A percentile compares a stretch with the other conserved stretches of the same genome.
Conservation (phyloP, 177 flowering plant species). For the Vitis hybrid region DNA sequence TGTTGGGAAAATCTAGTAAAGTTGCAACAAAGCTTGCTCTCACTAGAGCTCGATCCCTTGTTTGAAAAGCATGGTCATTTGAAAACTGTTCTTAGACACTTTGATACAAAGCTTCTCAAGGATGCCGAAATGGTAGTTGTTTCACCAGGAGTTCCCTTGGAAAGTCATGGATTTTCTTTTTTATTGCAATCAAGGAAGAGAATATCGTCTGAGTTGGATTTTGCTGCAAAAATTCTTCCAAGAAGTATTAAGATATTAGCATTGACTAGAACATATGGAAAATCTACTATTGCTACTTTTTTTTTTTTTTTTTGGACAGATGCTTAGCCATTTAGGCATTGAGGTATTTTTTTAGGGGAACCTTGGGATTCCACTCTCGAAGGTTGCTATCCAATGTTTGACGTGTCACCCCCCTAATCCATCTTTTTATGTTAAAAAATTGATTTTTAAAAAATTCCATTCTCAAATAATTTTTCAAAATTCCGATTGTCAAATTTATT, state of each 20-base stretch:
- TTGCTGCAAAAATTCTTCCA: conserved; percentile 45
- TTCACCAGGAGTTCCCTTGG: conserved; percentile 45
- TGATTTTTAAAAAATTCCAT: too few species aligned
- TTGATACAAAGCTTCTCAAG: conserved; percentile 26
- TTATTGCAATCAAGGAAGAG: conserved; percentile 32
- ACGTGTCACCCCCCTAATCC: too few species aligned
- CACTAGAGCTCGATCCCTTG: conserved; percentile 30
- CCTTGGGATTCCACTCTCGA: too few species aligned
- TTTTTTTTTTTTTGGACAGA: conserved; percentile 28
- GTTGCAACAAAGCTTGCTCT: conserved; percentile 45
- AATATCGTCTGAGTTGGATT: conserved; percentile 44
- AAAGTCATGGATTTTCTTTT: conserved; percentile 32
- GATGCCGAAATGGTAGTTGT: conserved; percentile 39
- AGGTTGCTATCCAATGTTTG: too few species aligned
- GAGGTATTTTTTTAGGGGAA: too few species aligned
- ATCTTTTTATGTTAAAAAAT: too few species aligned
- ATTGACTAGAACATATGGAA: conserved; percentile 49
- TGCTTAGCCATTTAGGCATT: too few species aligned
- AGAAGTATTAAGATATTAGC: conserved; percentile 29
- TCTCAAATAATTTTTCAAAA: too few species aligned
- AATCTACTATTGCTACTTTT: conserved; percentile 36
- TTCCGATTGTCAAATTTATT: too few species aligned
- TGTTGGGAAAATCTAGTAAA: conserved; percentile 37
- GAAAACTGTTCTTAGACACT: conserved; percentile 33
- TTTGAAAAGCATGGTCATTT: conserved; percentile 22